A percentile compares a stretch with the other conserved stretches of the same genome.
Conservation (phyloP, 768 basidiomycete species). For the Russula emetica region DNA sequence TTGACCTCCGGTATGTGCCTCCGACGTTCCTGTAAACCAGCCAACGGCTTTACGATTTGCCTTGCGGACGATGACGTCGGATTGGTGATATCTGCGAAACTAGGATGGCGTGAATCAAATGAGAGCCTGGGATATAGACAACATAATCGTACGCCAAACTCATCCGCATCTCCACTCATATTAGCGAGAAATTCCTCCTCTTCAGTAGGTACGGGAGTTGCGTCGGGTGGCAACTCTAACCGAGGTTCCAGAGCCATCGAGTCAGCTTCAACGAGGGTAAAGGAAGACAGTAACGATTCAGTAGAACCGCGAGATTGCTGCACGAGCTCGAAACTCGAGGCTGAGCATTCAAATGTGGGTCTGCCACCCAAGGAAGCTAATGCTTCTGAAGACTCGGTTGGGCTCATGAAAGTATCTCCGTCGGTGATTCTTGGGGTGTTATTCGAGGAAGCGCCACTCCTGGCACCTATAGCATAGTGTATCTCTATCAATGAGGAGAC, state of each 20-base stretch:
- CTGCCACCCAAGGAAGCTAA: neutral
- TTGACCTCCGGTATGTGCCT: slow-evolving; percentile 42
- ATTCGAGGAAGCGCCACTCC: neutral
- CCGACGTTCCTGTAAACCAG: slow-evolving; percentile 47
- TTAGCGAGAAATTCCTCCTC: slow-evolving; percentile 24
- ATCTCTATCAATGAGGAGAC: slow-evolving; percentile 29
- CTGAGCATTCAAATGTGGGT: neutral
- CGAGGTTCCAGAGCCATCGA: neutral
- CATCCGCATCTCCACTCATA: slow-evolving; percentile 17
- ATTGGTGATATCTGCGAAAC: slow-evolving; percentile 51
- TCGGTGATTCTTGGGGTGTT: neutral
- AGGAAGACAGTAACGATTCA: slow-evolving; percentile 5
- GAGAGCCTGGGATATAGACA: neutral
- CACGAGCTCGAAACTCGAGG: slow-evolving; percentile 3
- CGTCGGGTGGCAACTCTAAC: neutral
- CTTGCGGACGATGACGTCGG: slow-evolving; percentile 42
- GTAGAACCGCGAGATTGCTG: neutral
- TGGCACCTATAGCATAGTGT: slow-evolving; percentile 27
- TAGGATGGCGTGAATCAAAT: slow-evolving; percentile 26
- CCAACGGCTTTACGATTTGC: slow-evolving; percentile 31
- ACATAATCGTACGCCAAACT: slow-evolving; percentile 18
- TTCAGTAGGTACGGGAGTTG: slow-evolving; percentile 8
- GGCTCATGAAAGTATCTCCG: slow-evolving; percentile 8
- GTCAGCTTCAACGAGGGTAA: slow-evolving; percentile 14
- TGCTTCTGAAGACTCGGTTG: slow-evolving; percentile 3